Evolutionary conservation across 192 early-diverging fungal genomes (phyloP), one percentile per base, ranked within the genome.

Genomic region (Mortierella antarctica): DNA sequence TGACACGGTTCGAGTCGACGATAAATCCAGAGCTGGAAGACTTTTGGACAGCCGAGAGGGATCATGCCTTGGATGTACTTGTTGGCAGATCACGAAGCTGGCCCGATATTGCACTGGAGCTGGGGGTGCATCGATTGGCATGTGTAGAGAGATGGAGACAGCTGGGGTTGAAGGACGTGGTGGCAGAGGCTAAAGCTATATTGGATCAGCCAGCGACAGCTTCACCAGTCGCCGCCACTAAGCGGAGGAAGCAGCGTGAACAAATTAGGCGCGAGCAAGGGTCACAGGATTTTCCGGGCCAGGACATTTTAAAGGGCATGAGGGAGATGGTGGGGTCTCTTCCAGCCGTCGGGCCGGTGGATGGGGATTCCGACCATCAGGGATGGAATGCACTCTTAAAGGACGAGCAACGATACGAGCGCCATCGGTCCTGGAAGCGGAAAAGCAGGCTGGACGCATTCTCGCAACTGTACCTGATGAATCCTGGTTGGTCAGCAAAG

Each of bases 401-500:
- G 7, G 63, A 66, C 12, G 62, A 70, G 4, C 40, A 70, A 8
- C 68, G 75, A 4, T 66, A 61, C 49, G 7, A 15, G 6, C 67
- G 61, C 13, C 21, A 71, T 56, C 54, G 68, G 31, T 47, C 62
- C 3, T 78, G 62, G 63, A 70, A 67, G 52, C 65, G 62, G 15
- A 65, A 54, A 6, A 40, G 21, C 4, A 23, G 7, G 40, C n/a
- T 50, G 52, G 70, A 67, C n/a, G 48, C 8, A 0, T 63, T 63
- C 44, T 66, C 65, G 13, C 69, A 55, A n/a, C 45, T 71, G 18
- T 67, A 80, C 39, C 50, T 80, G 21, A 71, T 67, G 64, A 67
- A 71, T 41, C 69, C 65, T 47, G 63, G 64, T n/a, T 79, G 59
- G 76, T 80, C 63, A 2, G 69, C 76, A 45, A 71, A 80, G 23